Percentiles rank a stretch among this genome's conserved stretches.
Conservation (phyloP, 1,284 basidiomycete genomes). For the Rhodotorula sp. region DNA sequence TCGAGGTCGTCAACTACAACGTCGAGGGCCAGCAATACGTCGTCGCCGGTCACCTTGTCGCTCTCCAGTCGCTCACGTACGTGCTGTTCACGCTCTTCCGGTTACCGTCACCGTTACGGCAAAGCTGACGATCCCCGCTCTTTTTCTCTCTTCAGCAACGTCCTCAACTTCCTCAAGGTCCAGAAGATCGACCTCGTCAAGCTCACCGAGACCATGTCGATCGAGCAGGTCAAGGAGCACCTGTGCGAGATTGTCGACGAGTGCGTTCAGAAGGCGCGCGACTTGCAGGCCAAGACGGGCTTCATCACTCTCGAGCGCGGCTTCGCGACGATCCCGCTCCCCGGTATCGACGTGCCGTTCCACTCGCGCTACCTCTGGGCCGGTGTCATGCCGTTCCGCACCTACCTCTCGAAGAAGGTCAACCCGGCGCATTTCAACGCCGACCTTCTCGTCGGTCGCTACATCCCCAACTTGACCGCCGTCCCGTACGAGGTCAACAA, state of each 20-base stretch:
- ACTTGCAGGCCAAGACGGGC: slow-evolving; percentile 79
- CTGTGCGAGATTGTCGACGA: slow-evolving; percentile 83
- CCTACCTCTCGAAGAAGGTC: slow-evolving; percentile 96
- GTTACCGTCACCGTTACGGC: background rate
- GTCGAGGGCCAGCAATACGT: slow-evolving; percentile 97
- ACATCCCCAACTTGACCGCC: slow-evolving; percentile 96
- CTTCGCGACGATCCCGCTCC: slow-evolving; percentile 84
- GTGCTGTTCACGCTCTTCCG: background rate
- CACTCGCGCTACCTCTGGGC: slow-evolving; percentile 98
- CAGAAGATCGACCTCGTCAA: slow-evolving; percentile 96
- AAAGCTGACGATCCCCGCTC: background rate
- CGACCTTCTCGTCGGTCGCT: slow-evolving; percentile 87
- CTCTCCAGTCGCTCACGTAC: slow-evolving; percentile 89
- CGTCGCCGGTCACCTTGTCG: slow-evolving; percentile 91
- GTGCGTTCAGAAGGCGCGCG: slow-evolving; percentile 68
- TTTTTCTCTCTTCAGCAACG: slow-evolving; percentile 49
- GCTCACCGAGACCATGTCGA: slow-evolving; percentile 77
- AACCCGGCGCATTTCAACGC: slow-evolving; percentile 85
- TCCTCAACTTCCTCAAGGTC: slow-evolving; percentile 93
- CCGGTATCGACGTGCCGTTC: slow-evolving; percentile 99
- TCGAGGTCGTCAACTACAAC: slow-evolving; percentile 97
- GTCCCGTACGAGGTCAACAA: slow-evolving; percentile 88
- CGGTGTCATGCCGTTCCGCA: slow-evolving; percentile 94
- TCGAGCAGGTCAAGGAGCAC: slow-evolving; percentile 91
- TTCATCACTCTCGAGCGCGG: slow-evolving; percentile 93